Conservation (phyloP, 1,284 basidiomycete species). For the Austroboletus niveus region DNA sequence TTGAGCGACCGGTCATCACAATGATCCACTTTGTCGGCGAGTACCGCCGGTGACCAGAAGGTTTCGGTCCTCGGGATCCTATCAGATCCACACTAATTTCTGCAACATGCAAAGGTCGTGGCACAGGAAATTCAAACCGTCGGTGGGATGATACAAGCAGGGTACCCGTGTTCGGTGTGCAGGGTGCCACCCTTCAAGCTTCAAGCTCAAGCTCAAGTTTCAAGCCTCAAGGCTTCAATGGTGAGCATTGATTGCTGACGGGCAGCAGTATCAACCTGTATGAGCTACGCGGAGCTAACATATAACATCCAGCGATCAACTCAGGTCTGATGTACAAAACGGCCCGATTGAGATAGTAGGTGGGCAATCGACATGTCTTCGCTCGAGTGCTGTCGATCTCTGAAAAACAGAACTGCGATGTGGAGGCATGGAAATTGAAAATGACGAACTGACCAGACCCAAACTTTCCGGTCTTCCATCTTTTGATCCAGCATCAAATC, state of each 20-base stretch:
- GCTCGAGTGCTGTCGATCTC: background rate
- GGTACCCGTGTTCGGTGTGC: too few species aligned
- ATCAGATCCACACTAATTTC: background rate
- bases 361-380: background rate
- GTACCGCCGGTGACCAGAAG: too few species aligned
- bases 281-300: background rate
- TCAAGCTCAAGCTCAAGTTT: background rate
- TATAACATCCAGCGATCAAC: background rate
- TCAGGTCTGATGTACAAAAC: background rate
- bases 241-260: background rate
- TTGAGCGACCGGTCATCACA: too few species aligned
- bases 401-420: background rate
- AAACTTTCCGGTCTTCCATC: too few species aligned
- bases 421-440: background rate
- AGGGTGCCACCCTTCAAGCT: too few species aligned
- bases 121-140: background rate
- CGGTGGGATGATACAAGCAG: background rate
- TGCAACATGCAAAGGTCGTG: background rate
- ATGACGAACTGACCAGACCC: background rate
- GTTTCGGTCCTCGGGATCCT: background rate
- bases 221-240: background rate
- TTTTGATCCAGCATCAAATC: background rate
- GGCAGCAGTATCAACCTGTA: too few species aligned
- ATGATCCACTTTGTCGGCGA: too few species aligned
- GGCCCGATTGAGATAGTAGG: conserved; percentile 1